Conservation (phyloP, 192 early-diverging fungal species). For the Coemansia sp. region DNA sequence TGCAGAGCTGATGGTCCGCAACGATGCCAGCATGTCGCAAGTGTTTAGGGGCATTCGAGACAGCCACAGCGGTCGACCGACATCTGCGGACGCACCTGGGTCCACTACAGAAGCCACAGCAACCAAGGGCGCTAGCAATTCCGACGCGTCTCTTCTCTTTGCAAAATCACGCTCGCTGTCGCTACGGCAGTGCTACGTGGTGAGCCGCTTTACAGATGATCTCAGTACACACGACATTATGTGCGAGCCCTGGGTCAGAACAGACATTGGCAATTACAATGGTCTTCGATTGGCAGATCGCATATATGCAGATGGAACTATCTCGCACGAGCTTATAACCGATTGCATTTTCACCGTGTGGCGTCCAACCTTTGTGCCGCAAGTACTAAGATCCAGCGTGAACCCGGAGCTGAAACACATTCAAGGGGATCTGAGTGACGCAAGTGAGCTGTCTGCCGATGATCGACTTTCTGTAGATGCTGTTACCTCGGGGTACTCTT, state of each 20-base stretch:
- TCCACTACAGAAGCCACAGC: background rate
- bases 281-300: conserved; percentile 50
- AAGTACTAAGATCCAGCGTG: conserved; percentile 19
- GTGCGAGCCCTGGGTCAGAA: conserved; percentile 55
- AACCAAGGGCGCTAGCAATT: conserved; percentile 7
- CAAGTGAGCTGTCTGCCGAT: conserved; percentile 17
- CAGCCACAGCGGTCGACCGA: background rate
- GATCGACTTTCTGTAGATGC: conserved; percentile 6
- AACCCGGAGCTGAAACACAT: background rate
- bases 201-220: conserved; percentile 46
- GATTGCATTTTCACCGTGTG: conserved; percentile 53
- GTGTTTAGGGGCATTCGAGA: conserved; percentile 14
- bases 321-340: conserved; percentile 46
- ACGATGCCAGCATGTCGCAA: conserved; percentile 21
- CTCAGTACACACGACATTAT: conserved; percentile 39
- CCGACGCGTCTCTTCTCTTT: conserved; percentile 25
- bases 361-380: conserved; percentile 47
- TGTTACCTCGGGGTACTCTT: conserved; percentile 2
- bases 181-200: conserved; percentile 46
- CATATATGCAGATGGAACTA: conserved; percentile 44
- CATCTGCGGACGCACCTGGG: background rate
- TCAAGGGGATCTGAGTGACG: conserved; percentile 9
- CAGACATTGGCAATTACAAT: conserved; percentile 52
- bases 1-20: conserved; percentile 15
- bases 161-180: conserved; percentile 31